Base-by-base conservation (phyloP, 108 stramenopile genomes). In the Cyclostephanos tholiformis region DNA sequence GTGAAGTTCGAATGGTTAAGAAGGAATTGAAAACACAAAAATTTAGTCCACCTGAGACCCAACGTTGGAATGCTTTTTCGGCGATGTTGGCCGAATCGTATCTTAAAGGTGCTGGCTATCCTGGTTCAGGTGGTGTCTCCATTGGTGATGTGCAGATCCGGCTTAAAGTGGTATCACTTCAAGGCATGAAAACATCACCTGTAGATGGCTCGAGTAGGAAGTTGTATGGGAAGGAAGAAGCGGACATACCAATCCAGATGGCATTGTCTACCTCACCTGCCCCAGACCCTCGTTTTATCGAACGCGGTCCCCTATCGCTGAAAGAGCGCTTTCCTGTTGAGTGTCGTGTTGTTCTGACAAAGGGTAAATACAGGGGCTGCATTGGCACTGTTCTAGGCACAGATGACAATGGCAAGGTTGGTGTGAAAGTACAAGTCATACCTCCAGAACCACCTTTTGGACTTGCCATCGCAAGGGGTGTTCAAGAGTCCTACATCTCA, bases 231-330 rank as follows among this genome's bases (percentile, higher is more conserved):
- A 86, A 74, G 29, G 86, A 92, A 52, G 97, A 98, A 83, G 97
- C 98, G 52, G 95, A 97, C 57, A 85, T 99, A 19, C 98, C 99
- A 13, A 77, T 97, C 20, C 98, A 99, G 71, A 77, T 98, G 72
- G 93, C 94, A n/a, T 74, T 99, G 30, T 92, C 89, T 81, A 72
- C 85, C 19, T 87, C 92, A 43, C 96, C 97, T 25, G 94, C 96
- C 29, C 94, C 96, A 10, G 99, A 99, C 76, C 94, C 96, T 8
- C 91, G 98, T 41, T 99, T 99, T 75, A 61, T 69, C 12, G 97
- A 97, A 76, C 70, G 83, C 30, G 95, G 91, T 26, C 91, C 91
- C 0, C 77, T 89, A 80, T 70, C 89, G n/a, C 62, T 98, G 19
- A 80, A 90, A 60, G 87, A 94, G 22, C 85, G 96, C 3, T 97